Conservation (phyloP, 2,329 filamentous ascomycete genomes). For the Trichoderma sp. region DNA sequence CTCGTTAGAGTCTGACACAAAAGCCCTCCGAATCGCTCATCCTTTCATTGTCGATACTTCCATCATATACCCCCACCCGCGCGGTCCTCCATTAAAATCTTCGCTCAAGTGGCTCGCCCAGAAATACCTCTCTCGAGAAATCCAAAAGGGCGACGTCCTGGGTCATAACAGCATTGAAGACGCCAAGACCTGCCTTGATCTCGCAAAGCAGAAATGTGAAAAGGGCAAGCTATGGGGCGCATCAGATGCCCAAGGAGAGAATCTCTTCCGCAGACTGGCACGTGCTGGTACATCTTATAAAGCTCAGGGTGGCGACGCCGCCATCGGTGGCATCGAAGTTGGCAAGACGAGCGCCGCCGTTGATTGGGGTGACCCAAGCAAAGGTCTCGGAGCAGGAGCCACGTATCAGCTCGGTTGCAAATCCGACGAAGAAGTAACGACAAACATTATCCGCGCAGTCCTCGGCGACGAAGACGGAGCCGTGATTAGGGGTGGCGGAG, state of each 20-base stretch:
- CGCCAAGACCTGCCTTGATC: slow-evolving; percentile 84
- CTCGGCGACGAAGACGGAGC: slow-evolving; percentile 61
- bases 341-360: slow-evolving; percentile 74
- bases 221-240: slow-evolving; percentile 87
- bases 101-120: slow-evolving; percentile 87
- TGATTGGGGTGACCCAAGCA: slow-evolving; percentile 83
- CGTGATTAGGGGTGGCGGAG: slow-evolving; percentile 62
- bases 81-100: slow-evolving; percentile 86
- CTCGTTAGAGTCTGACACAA: slow-evolving; percentile 81
- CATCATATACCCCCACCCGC: slow-evolving; percentile 85
- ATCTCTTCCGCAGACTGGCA: slow-evolving; percentile 82
- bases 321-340: slow-evolving; percentile 57
- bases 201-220: slow-evolving; percentile 95
- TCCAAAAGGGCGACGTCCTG: slow-evolving; percentile 74
- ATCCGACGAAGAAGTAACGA: slow-evolving; percentile 62
- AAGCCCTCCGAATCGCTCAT: slow-evolving; percentile 82
- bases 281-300: slow-evolving; percentile 66
- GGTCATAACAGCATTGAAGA: slow-evolving; percentile 96
- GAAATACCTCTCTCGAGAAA: slow-evolving; percentile 83
- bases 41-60: slow-evolving; percentile 94
- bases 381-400: slow-evolving; percentile 60
- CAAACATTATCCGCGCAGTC: slow-evolving; percentile 61
- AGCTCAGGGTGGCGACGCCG: slow-evolving; percentile 60
- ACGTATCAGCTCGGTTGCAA: slow-evolving; percentile 61
- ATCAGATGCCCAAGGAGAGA: slow-evolving; percentile 77